Conservation (phyloP, 2,329 filamentous ascomycete genomes). For the Aspergillus tubingensis region DNA sequence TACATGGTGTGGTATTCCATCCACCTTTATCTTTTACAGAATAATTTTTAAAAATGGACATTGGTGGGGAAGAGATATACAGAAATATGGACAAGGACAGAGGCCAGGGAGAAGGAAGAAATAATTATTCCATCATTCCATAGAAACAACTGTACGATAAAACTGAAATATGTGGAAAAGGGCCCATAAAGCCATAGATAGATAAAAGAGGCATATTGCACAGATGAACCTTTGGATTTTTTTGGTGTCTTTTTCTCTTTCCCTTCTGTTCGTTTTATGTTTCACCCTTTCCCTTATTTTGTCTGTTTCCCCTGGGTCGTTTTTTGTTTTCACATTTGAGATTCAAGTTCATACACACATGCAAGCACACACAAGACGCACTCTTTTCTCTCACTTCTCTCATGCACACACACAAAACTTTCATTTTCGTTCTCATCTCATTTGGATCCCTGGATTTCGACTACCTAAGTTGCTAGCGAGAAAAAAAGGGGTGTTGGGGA, state of each 20-base stretch:
- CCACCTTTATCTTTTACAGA: too few species aligned
- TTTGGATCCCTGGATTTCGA: background rate
- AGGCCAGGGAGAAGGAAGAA: background rate
- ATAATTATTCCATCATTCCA: background rate
- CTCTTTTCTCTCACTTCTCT: constrained; percentile 1
- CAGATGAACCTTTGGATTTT: background rate
- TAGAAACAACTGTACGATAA: background rate
- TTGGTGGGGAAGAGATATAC: background rate
- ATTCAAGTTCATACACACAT: background rate
- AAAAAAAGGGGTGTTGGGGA: background rate
- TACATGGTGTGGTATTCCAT: too few species aligned
- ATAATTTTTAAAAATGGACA: background rate
- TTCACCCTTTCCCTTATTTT: background rate
- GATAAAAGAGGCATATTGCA: background rate
- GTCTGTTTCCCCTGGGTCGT: background rate
- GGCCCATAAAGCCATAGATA: background rate
- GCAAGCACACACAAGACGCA: background rate
- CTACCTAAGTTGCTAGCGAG: background rate
- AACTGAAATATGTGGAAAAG: background rate
- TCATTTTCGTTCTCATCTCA: background rate
- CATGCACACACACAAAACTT: background rate
- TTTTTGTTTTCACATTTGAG: background rate
- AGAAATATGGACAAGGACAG: constrained; percentile 4
- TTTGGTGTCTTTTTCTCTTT: background rate
- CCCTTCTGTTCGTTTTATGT: background rate